phyloP scores from a whole-genome alignment of 2,329 filamentous ascomycete genomes.

The Ploettnerulaceae sp. region DNA sequence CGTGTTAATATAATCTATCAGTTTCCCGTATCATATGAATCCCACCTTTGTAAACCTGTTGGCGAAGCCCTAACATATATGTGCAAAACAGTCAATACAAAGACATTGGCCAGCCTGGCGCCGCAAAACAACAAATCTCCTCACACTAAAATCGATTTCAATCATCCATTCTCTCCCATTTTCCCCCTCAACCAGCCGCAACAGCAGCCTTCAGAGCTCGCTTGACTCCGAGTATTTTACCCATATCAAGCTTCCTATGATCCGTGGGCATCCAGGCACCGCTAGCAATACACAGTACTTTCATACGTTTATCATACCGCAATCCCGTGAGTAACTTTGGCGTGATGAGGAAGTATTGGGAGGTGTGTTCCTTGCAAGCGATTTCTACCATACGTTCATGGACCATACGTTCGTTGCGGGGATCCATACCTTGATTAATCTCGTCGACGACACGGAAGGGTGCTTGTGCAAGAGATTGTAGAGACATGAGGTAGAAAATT shows the following conservation, averaged over 20 bases:
- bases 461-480: conserved; percentile 87
- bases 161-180: neutral
- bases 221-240: conserved; percentile 27
- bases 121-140: neutral
- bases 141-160: neutral
- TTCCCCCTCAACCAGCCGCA: conserved; percentile 7
- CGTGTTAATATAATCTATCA: conserved; percentile 1
- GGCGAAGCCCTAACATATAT: no score
- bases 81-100: no score
- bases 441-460: conserved; percentile 98
- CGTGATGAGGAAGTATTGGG: conserved; percentile 93
- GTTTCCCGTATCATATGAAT: no score
- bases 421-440: conserved; percentile 99
- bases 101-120: no score
- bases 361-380: conserved; percentile 76
- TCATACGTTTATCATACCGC: conserved; percentile 86
- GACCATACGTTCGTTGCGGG: conserved; percentile 95
- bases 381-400: conserved; percentile 98
- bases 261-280: conserved; percentile 67
- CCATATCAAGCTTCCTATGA: conserved; percentile 31
- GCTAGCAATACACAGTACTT: conserved; percentile 86
- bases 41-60: no score
- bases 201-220: conserved; percentile 30
- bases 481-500: conserved; percentile 97
- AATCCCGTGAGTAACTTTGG: conserved; percentile 86